A percentile compares a stretch with the other conserved stretches of the same genome.
phyloP scores from a whole-genome alignment of 2,329 filamentous ascomycete species.

The Geosmithia putterillii region DNA sequence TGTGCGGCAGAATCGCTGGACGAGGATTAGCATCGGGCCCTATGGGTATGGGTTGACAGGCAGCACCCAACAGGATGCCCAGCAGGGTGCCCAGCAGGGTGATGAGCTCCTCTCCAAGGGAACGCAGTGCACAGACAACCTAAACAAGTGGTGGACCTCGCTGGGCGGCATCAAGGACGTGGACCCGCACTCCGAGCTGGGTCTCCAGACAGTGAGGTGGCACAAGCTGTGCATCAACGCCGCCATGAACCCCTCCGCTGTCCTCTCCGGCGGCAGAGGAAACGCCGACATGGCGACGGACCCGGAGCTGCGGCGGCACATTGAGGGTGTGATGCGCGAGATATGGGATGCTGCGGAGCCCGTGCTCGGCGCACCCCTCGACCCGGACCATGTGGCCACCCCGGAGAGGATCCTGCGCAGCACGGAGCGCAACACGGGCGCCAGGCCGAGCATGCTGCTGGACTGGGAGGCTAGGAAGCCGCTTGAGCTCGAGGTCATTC shows the following conservation, averaged over 20 bases:
- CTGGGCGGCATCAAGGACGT: conserved; percentile 54
- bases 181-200: conserved; percentile 49
- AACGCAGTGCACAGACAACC: conserved; percentile 28
- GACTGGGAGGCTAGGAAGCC: conserved; percentile 56
- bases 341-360: conserved; percentile 51
- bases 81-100: conserved; percentile 2
- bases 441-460: conserved; percentile 54
- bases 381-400: conserved; percentile 43
- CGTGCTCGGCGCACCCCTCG: conserved; percentile 49
- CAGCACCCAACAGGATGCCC: conserved; percentile 9
- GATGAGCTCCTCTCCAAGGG: conserved; percentile 20
- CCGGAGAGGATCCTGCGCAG: conserved; percentile 51
- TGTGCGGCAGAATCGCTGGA: conserved; percentile 63
- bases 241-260: conserved; percentile 60
- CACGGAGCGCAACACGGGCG: conserved; percentile 51
- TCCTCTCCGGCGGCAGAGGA: conserved; percentile 50
- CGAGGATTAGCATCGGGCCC: conserved; percentile 56
- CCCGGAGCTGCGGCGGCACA: conserved; percentile 46
- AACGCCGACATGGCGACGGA: conserved; percentile 57
- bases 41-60: conserved; percentile 38
- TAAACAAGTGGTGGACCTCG: conserved; percentile 39
- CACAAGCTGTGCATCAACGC: conserved; percentile 70
- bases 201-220: conserved; percentile 60
- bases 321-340: conserved; percentile 57
- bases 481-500: conserved; percentile 60